Conservation (phyloP, 495 filamentous ascomycete species). For the Chaetomium cochliodes region DNA sequence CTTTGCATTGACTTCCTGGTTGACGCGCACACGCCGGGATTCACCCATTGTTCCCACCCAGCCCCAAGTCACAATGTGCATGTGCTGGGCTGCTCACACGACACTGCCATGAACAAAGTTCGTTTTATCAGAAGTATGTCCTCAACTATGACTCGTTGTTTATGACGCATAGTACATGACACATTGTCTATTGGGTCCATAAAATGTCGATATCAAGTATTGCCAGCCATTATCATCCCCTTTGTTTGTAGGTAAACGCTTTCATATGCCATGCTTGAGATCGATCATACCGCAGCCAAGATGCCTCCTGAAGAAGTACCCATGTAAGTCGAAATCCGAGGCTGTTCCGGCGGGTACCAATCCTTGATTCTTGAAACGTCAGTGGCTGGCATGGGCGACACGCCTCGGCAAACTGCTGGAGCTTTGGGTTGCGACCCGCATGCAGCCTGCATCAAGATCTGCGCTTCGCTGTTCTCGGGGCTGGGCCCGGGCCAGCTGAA, state of each 20-base stretch:
- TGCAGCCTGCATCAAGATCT: slow-evolving; percentile 10
- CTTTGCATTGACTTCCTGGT: background rate
- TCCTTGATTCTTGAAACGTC: background rate
- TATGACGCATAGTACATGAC: too few relatives aligned
- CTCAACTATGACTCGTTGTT: too few relatives aligned
- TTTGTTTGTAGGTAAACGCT: background rate
- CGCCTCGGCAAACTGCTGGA: background rate
- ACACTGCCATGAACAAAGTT: too few relatives aligned
- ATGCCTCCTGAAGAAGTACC: slow-evolving; percentile 15
- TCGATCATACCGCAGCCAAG: slow-evolving; percentile 7
- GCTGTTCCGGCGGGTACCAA: background rate
- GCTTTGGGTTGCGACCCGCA: slow-evolving; percentile 1
- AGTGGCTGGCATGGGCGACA: slow-evolving; percentile 4
- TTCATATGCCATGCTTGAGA: slow-evolving; percentile 10
- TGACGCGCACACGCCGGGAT: too few relatives aligned
- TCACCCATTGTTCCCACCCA: too few relatives aligned
- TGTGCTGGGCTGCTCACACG: too few relatives aligned
- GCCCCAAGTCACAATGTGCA: background rate
- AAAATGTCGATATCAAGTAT: too few relatives aligned
- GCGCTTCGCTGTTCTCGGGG: slow-evolving; percentile 3
- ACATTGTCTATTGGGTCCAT: too few relatives aligned
- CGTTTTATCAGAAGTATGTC: too few relatives aligned
- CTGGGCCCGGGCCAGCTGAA: slow-evolving; percentile 8
- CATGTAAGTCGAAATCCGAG: background rate
- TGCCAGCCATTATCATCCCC: background rate